Conservation (phyloP, 345 rosid species). For the Syzygium grande region DNA sequence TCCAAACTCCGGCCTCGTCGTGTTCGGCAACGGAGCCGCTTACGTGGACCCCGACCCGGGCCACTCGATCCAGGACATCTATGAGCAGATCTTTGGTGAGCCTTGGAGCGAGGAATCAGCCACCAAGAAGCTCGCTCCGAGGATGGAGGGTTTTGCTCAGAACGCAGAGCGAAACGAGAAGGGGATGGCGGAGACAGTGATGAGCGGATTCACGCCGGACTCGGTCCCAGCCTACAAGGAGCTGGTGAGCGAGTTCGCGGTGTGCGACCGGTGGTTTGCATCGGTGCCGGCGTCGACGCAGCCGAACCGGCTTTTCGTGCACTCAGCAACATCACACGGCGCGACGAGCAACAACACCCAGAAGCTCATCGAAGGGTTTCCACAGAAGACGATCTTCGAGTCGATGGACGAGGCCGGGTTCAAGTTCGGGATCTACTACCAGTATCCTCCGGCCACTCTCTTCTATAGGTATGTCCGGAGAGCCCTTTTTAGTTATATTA, state of each 20-base stretch:
- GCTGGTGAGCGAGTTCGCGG: slow-evolving; percentile 4
- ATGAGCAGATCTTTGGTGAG: slow-evolving; percentile 75
- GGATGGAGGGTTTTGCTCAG: slow-evolving; percentile 16
- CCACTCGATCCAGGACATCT: slow-evolving; percentile 75
- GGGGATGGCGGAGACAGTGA: slow-evolving; percentile 6
- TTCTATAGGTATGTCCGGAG: neutral
- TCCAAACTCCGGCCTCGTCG: slow-evolving; percentile 20
- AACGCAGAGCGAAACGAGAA: slow-evolving; percentile 1
- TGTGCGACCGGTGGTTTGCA: slow-evolving; percentile 12
- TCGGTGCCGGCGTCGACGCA: slow-evolving; percentile 2
- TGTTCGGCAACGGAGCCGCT: slow-evolving; percentile 35
- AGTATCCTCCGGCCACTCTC: slow-evolving; percentile 8
- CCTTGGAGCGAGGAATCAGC: slow-evolving; percentile 42
- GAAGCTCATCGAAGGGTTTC: slow-evolving; percentile 5
- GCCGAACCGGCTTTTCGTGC: slow-evolving; percentile 13
- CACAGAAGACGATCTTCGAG: slow-evolving; percentile 15
- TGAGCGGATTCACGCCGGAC: slow-evolving; percentile 5
- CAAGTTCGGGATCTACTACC: slow-evolving; percentile 9
- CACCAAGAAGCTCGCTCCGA: slow-evolving; percentile 14
- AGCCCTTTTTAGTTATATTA: neutral
- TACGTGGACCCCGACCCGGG: slow-evolving; percentile 79
- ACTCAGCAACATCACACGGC: slow-evolving; percentile 11
- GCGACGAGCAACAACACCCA: slow-evolving; percentile 3
- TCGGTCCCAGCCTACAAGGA: slow-evolving; percentile 8
- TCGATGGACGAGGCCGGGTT: slow-evolving; percentile 4